Base-by-base conservation (phyloP, 352 stramenopile species). In the Globisporangium ultimum region DNA sequence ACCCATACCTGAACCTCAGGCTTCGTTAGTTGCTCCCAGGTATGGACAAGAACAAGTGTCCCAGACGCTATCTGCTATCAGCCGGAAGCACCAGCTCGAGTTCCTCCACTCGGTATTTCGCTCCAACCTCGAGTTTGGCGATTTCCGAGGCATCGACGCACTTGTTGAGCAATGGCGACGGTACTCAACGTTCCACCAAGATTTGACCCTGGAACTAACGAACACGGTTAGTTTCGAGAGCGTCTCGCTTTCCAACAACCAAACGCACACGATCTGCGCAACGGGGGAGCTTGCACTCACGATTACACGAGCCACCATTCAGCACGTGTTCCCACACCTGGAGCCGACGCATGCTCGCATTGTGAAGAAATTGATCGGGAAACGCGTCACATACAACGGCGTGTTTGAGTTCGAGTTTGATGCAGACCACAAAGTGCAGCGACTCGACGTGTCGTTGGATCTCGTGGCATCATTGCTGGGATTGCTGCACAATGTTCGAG, bases 61-160 rank as follows among this genome's bases (percentile, higher is more conserved):
- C 5, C 24, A 32, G 24, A 32, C 24, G 5, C 24, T 32, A 2
- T 32, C 24, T 32, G 5, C 24, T 6, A 32, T 32, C 24, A 32
- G 24, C 24, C 24, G 24, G 5, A 32, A 32, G 24, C 32, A n/a
- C 4, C 65, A 68, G 21, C 34, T 65, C 32, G 52, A 48, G 18
- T 71, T 68, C 48, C 41, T 71, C 21, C 52, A 60, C 12, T 41
- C 60, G 12, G 49, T 32, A 10, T 60, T 66, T 55, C 28, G 53
- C 1, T 43, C 53, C 1, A 43, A 68, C 28, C 46, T 71, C 12
- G 21, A 22, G 0, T 36, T 63, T n/a, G 60, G 53, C 51, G 21
- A 14, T 15, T 10, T 54, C 4, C 12, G 42, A 10, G 65, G 65
- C 13, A 41, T 65, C 2, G 55, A 63, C 13, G 60, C 34, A 4